A percentile compares a stretch with the other conserved stretches of the same genome.
Evolutionary conservation across 2,329 filamentous ascomycete species (phyloP).

Genomic region (Penicillium sp.): DNA sequence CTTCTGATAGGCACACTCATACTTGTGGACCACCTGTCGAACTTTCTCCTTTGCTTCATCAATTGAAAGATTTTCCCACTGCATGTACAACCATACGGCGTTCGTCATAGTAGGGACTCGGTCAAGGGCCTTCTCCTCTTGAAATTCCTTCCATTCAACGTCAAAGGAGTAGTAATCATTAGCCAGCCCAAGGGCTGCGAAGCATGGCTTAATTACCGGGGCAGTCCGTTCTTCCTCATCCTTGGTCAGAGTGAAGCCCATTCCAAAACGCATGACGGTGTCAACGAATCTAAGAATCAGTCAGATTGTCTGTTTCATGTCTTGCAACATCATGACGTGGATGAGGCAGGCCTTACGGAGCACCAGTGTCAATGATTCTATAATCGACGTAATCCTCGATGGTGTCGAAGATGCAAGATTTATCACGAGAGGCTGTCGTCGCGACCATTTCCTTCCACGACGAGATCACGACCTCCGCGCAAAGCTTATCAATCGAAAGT

Average conservation of each 20-base stretch:
- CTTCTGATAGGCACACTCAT: constrained; percentile 7
- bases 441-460: constrained; percentile 19
- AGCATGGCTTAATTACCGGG: constrained; percentile 13
- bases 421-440: constrained; percentile 17
- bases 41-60: constrained; percentile 8
- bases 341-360: constrained; percentile 1
- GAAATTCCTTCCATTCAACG: constrained; percentile 17
- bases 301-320: neutral
- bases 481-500: constrained; percentile 10
- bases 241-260: constrained; percentile 11
- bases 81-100: constrained; percentile 17
- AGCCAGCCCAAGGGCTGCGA: constrained; percentile 15
- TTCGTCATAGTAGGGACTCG: constrained; percentile 11
- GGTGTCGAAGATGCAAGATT: constrained; percentile 9
- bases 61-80: constrained; percentile 12
- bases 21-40: constrained; percentile 7
- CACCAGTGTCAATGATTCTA: constrained; percentile 18
- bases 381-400: constrained; percentile 21
- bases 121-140: neutral
- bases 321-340: too few relatives aligned
- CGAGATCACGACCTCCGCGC: constrained; percentile 15
- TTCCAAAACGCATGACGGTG: constrained; percentile 16
- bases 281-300: constrained; percentile 4
- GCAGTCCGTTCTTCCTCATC: constrained; percentile 7
- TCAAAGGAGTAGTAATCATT: constrained; percentile 22